These are phyloP conservation scores for Barnettozyma sucrosica DNA, from an alignment of 805 yeast species.

Conservation along the genomic window DNA sequence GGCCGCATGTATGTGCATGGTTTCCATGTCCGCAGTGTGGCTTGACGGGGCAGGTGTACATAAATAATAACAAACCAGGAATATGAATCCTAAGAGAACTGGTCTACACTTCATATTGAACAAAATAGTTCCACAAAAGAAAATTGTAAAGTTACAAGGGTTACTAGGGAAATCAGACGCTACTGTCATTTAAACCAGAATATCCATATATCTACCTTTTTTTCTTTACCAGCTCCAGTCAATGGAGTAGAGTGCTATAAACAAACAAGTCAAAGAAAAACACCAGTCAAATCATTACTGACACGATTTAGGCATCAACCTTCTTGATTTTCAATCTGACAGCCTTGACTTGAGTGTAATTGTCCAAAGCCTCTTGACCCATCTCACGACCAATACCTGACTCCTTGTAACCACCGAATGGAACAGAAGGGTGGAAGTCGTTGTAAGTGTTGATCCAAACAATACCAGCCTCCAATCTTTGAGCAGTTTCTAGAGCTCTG, in stretches of 20 bases:
- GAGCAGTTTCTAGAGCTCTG: slow-evolving; percentile 58
- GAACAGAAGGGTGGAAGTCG: slow-evolving; percentile 68
- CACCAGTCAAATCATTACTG: neutral
- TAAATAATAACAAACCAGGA: too few species aligned
- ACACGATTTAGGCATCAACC: slow-evolving; percentile 5
- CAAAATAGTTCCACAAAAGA: too few species aligned
- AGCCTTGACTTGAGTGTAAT: slow-evolving; percentile 71
- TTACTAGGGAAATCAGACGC: neutral
- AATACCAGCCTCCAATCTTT: slow-evolving; percentile 66
- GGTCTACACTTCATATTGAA: too few species aligned
- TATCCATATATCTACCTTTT: neutral
- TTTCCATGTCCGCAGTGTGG: too few species aligned
- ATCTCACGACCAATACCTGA: slow-evolving; percentile 84
- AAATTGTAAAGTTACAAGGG: too few species aligned
- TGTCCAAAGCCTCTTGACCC: slow-evolving; percentile 74
- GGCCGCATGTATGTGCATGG: neutral
- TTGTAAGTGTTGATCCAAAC: slow-evolving; percentile 79
- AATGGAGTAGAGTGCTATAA: slow-evolving; percentile 6
- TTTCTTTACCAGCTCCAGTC: slow-evolving; percentile 5
- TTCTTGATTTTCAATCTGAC: slow-evolving; percentile 46
- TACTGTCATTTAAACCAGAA: neutral
- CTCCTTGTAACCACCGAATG: slow-evolving; percentile 79
- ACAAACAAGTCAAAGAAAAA: neutral
- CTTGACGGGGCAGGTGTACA: too few species aligned
- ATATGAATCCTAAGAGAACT: too few species aligned